Percentiles rank a stretch among this genome's conserved stretches.
phyloP scores from a whole-genome alignment of 2,329 filamentous ascomycete genomes.

The Xylariaceae sp. region DNA sequence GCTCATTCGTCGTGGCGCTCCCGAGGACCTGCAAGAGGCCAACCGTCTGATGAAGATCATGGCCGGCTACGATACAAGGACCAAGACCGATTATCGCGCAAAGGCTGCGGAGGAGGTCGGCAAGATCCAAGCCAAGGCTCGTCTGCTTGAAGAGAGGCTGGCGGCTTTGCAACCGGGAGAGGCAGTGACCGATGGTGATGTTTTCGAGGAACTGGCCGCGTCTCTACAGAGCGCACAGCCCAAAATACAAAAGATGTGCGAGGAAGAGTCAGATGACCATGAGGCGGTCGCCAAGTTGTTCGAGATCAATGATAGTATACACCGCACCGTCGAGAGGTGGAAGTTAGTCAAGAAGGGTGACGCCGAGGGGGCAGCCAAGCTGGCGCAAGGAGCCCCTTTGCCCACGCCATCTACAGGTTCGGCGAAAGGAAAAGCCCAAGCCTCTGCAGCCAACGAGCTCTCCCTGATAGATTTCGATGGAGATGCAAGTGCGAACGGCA shows the following conservation, averaged over 20 bases:
- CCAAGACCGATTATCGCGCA: constrained; percentile 95
- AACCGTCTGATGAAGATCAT: constrained; percentile 99
- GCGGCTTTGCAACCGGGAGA: constrained; percentile 81
- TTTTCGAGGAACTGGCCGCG: constrained; percentile 80
- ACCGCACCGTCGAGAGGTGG: constrained; percentile 92
- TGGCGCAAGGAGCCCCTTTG: constrained; percentile 71
- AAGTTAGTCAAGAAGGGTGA: constrained; percentile 96
- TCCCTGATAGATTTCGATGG: constrained; percentile 91
- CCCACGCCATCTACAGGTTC: constrained; percentile 35
- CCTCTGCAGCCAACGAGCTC: constrained; percentile 67
- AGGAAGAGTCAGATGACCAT: constrained; percentile 95
- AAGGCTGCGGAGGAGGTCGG: constrained; percentile 95
- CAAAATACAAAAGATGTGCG: constrained; percentile 99
- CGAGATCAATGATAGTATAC: constrained; percentile 98
- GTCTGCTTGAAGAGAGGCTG: constrained; percentile 86
- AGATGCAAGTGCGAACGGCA: constrained; percentile 50
- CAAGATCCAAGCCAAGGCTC: constrained; percentile 94
- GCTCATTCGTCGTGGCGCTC: constrained; percentile 85
- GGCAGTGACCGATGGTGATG: constrained; percentile 65
- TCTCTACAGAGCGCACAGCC: constrained; percentile 91
- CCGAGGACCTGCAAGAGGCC: constrained; percentile 92
- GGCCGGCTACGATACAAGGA: constrained; percentile 92
- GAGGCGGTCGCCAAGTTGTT: constrained; percentile 94
- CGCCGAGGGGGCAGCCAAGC: constrained; percentile 74
- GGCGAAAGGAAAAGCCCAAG: constrained; percentile 52